Evolutionary conservation across 2,329 filamentous ascomycete genomes (phyloP).

Genomic region (Xylariaceae sp.): DNA sequence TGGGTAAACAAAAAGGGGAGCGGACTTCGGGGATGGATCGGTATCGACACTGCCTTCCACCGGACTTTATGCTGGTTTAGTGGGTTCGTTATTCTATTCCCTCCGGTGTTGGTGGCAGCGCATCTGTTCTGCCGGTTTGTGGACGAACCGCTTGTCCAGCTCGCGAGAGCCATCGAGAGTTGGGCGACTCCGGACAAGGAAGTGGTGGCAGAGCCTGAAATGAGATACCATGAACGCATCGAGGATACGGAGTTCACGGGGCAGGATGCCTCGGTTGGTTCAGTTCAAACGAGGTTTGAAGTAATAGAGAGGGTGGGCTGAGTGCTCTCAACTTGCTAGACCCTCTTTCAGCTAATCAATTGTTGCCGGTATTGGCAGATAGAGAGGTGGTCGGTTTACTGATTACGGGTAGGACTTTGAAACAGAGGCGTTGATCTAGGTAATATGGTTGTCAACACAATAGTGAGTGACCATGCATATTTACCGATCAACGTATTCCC

Average conservation of each 20-base stretch:
- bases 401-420: neutral
- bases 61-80: constrained; percentile 34
- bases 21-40: constrained; percentile 33
- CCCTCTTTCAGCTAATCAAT: neutral
- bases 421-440: neutral
- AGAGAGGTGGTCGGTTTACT: neutral
- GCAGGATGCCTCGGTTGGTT: neutral
- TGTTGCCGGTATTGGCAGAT: neutral
- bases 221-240: neutral
- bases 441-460: no score
- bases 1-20: constrained; percentile 22
- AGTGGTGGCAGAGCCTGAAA: neutral
- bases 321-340: neutral
- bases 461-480: no score
- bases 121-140: constrained; percentile 56
- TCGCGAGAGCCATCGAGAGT: constrained; percentile 1
- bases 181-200: neutral
- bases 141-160: constrained; percentile 30
- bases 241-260: neutral
- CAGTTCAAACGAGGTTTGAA: neutral
- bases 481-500: neutral
- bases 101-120: constrained; percentile 46
- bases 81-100: constrained; percentile 34
- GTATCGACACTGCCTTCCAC: constrained; percentile 28
- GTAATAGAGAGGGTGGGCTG: neutral